Percentiles rank a stretch among this genome's conserved stretches.
Evolutionary conservation across 805 yeast species (phyloP).

Genomic region (Hanseniaspora thailandica): DNA sequence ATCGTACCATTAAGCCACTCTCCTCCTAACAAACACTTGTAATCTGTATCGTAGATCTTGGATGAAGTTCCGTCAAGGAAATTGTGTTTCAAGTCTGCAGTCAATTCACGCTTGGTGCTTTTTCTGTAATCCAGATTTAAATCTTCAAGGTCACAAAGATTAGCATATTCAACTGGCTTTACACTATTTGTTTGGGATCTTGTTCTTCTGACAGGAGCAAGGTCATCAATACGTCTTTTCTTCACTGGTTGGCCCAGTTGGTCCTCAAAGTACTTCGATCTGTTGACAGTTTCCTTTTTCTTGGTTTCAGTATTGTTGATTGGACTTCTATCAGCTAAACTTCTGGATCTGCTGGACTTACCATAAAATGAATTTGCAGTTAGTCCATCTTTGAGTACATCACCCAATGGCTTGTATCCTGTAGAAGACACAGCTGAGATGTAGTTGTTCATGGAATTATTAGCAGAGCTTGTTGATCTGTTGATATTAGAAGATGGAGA

Average conservation of each 20-base stretch:
- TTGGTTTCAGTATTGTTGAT: background rate
- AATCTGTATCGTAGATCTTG: slow-evolving; percentile 42
- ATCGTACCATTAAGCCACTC: slow-evolving; percentile 86
- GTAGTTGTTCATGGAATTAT: background rate
- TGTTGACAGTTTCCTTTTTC: background rate
- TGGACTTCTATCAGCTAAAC: background rate
- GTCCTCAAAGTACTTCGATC: background rate
- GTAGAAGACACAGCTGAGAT: background rate
- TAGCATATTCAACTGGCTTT: background rate
- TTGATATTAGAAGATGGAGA: slow-evolving; percentile 7
- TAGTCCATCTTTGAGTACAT: background rate
- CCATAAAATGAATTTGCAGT: slow-evolving; percentile 4
- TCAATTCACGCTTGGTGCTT: background rate
- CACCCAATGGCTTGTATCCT: background rate
- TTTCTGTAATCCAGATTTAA: background rate
- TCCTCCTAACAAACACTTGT: slow-evolving; percentile 61
- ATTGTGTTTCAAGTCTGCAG: slow-evolving; percentile 7
- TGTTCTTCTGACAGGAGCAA: background rate
- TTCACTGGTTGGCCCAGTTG: background rate
- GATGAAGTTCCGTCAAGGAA: slow-evolving; percentile 13
- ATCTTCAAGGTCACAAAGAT: slow-evolving; percentile 2
- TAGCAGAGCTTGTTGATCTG: background rate
- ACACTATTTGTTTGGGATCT: slow-evolving; percentile 4
- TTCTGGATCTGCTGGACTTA: background rate
- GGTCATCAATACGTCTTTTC: background rate